Evolutionary conservation across 2,329 filamentous ascomycete species (phyloP).

Genomic region (Clonostachys byssicola): DNA sequence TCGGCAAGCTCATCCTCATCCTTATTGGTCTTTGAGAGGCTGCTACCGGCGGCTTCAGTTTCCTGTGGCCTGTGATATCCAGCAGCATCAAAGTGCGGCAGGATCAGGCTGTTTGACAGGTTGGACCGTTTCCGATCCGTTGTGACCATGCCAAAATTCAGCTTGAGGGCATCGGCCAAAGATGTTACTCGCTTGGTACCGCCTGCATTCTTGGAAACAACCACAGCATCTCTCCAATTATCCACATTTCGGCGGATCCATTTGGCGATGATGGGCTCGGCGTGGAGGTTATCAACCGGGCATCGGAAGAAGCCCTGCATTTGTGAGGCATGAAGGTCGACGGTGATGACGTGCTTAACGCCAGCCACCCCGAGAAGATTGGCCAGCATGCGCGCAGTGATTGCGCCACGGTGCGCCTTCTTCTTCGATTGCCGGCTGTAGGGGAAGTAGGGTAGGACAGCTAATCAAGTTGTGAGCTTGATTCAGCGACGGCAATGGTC

Average conservation of each 20-base stretch:
- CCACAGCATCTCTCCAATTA: slow-evolving; percentile 86
- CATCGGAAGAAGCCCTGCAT: slow-evolving; percentile 99
- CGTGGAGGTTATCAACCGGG: slow-evolving; percentile 94
- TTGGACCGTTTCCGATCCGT: slow-evolving; percentile 72
- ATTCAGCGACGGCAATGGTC: slow-evolving; percentile 8
- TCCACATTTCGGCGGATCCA: slow-evolving; percentile 91
- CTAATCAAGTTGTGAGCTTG: slow-evolving; percentile 32
- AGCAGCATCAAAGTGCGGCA: slow-evolving; percentile 61
- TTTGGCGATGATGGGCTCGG: slow-evolving; percentile 88
- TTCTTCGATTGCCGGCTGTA: slow-evolving; percentile 99
- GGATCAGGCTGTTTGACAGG: slow-evolving; percentile 76
- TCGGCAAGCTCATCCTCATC: slow-evolving; percentile 13
- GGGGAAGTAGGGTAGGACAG: slow-evolving; percentile 92
- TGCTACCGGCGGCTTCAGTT: slow-evolving; percentile 12
- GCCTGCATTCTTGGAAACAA: slow-evolving; percentile 97
- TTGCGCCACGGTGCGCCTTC: slow-evolving; percentile 93
- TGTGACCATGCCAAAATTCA: slow-evolving; percentile 96
- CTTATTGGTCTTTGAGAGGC: slow-evolving; percentile 14
- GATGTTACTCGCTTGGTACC: slow-evolving; percentile 97
- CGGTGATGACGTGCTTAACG: slow-evolving; percentile 95
- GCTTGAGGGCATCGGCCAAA: slow-evolving; percentile 88
- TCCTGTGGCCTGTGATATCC: slow-evolving; percentile 41
- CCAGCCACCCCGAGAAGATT: slow-evolving; percentile 92
- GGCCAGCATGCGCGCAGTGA: slow-evolving; percentile 94
- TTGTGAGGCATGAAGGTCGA: slow-evolving; percentile 94